These are phyloP conservation scores for Abrus precatorius DNA, from an alignment of 306 rosid genomes.

Conservation along the genomic window DNA sequence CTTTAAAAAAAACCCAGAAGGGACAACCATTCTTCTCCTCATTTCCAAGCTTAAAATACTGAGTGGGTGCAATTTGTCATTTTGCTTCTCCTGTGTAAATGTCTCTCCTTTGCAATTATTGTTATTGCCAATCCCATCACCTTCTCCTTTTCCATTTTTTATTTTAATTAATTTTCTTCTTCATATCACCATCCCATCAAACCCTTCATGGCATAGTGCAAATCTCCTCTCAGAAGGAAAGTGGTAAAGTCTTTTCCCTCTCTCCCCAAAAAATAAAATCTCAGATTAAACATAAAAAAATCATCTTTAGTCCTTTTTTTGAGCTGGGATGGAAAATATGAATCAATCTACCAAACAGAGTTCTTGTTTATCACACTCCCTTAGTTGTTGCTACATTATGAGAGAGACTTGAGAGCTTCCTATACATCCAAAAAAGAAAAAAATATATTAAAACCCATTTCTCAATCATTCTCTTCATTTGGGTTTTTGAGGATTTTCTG, in stretches of 20 bases:
- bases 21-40: background rate
- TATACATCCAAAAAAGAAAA: background rate
- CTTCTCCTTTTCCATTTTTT: background rate
- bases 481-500: conserved; percentile 21
- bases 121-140: background rate
- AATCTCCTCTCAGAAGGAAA: conserved; percentile 45
- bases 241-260: background rate
- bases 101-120: background rate
- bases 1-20: conserved; percentile 13
- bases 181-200: background rate
- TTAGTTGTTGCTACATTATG: background rate
- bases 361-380: background rate
- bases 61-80: conserved; percentile 26
- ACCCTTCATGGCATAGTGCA: background rate
- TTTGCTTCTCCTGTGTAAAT: background rate
- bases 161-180: background rate
- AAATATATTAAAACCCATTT: background rate
- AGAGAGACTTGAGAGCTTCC: conserved; percentile 33
- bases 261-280: background rate
- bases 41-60: background rate
- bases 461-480: background rate
- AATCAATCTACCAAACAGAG: conserved; percentile 1
- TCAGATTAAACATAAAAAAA: background rate
- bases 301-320: background rate
- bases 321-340: background rate